Evolutionary conservation across 2,329 filamentous ascomycete genomes (phyloP), one percentile per base, ranked within the genome.

Genomic region (Didymella lethalis): DNA sequence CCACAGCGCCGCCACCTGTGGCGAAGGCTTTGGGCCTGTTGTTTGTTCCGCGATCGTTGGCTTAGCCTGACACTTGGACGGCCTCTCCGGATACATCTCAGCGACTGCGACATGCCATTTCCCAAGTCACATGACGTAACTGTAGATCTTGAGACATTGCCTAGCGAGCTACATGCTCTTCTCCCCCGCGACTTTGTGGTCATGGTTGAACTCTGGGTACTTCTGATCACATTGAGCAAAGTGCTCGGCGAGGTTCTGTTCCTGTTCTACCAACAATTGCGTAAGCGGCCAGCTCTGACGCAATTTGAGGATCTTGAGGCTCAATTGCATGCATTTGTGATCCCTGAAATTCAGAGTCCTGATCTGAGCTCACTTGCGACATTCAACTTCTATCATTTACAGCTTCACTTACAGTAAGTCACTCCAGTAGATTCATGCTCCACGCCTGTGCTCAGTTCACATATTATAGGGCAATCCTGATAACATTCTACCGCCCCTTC

Each of bases 401-500:
- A 58, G 20, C 25, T 58, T 18, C 55, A 58, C 23, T 32, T 48
- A n/a, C 55, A 49, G 55, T 58, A 31, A 54, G 55, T 26, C 20
- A 2, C 18, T 20, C 18, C 36, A 11, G 3, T 12, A 23, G 3
- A 4, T 11, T 2, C 1, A 20, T 7, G 18, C 36, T 40, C 7
- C 5, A 4, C 10, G 36, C 18, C 11, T 40, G 7, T 23, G 36
- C 18, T 11, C 8, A 18, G 5, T 8, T 12, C 1, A 40, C 16
- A 6, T 20, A 18, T n/a, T 7, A 4, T 26, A 57, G 55, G 29
- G 55, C 55, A 6, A 53, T 43, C 4, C 7, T 54, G 20, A 58
- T 58, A 36, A 58, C 55, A 11, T 54, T 58, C 14, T 58, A 58
- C n/a, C 55, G 49, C 4, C 49, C 55, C 2, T 54, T 58, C 14